Base-by-base conservation (phyloP, 768 basidiomycete genomes). In the Russula abietina region DNA sequence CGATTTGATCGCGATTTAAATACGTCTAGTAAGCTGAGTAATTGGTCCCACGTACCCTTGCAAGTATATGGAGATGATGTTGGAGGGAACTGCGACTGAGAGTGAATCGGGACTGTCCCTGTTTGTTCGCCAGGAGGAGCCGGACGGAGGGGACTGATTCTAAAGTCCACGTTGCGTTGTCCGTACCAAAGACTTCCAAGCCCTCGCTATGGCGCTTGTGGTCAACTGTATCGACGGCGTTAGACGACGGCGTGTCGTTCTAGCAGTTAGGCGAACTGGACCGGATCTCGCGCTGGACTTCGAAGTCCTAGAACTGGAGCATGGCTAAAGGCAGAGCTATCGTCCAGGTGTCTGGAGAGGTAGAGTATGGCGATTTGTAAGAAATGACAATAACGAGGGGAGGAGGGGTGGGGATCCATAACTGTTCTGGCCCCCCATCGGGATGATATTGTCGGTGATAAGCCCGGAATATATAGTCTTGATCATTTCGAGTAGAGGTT, bases 351-450 rank as follows among this genome's bases (percentile, higher is more conserved):
- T 17, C 3, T 49, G 14, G 4, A 43, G 17, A 8, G 51, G 6
- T 4, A 22, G 9, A 30, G 17, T 19, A 33, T 24, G 19, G 24
- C 11, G 14, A 17, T n/a, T 16, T 32, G 22, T 38, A 2, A 16
- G 28, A n/a, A 4, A 4, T 11, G 4, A 36, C 28, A 5, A 30
- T 5, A 30, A 30, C 12, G 16, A 30, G 32, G 8, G 7, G 22
- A 32, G 10, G 12, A 36, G 7, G 9, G 32, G 39, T 19, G 26
- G 14, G 19, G 24, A 36, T 32, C 77, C 90, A 67, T 66, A 96
- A 96, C 96, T 95, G 74, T 98, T 98, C 75, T 98, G 96, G 0
- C 97, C 97, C 3, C 98, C 90, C 0, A 96, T 99, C 1, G 97
- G 97, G 0, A 83, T 91, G 69, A 99, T 98, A 76, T 93, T 97